Evolutionary conservation across 768 basidiomycete species (phyloP).

Genomic region (Postia placenta): DNA sequence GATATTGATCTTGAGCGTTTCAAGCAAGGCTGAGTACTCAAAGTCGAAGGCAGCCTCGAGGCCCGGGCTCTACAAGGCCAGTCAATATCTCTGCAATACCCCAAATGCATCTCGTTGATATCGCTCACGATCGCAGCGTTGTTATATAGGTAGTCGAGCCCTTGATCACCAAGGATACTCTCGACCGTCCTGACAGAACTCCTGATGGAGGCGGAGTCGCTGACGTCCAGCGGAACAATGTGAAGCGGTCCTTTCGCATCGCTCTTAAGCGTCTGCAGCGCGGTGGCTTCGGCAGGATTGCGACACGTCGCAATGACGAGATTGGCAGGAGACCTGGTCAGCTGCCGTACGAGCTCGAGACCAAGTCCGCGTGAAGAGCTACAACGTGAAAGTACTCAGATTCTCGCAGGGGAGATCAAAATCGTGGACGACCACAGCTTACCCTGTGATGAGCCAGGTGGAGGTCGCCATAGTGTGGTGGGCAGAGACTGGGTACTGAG

Average conservation of each 20-base stretch:
- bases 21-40: slow-evolving; percentile 15
- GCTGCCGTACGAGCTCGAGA: slow-evolving; percentile 21
- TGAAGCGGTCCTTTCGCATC: slow-evolving; percentile 25
- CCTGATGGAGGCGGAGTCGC: slow-evolving; percentile 21
- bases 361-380: slow-evolving; percentile 27
- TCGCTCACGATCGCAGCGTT: slow-evolving; percentile 27
- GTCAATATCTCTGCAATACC: not conserved
- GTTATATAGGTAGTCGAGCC: too few species aligned
- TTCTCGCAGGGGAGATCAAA: not conserved
- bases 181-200: slow-evolving; percentile 18
- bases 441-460: slow-evolving; percentile 23
- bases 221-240: slow-evolving; percentile 28
- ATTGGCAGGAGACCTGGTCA: slow-evolving; percentile 16
- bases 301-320: slow-evolving; percentile 27
- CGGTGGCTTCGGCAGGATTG: slow-evolving; percentile 18
- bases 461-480: too few species aligned
- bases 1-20: slow-evolving; percentile 25
- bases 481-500: too few species aligned
- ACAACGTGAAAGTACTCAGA: too few species aligned
- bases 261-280: slow-evolving; percentile 17
- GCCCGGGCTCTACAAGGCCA: not conserved
- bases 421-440: not conserved
- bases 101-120: not conserved
- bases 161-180: slow-evolving; percentile 20
- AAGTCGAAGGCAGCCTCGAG: slow-evolving; percentile 24